Base-by-base conservation (phyloP, 352 stramenopile species). In the Phytophthora cactorum region DNA sequence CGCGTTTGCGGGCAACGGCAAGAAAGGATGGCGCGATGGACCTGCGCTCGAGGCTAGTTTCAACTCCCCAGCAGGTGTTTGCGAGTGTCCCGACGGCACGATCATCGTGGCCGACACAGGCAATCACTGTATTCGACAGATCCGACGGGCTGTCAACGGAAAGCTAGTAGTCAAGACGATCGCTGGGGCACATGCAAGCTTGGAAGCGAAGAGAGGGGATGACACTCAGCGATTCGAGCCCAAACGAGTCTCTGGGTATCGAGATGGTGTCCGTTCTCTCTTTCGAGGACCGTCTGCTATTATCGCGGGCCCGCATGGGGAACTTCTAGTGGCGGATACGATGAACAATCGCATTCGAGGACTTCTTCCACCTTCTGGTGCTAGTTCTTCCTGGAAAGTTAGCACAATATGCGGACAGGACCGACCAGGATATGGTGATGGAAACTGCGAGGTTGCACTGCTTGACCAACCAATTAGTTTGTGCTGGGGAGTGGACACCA, bases 271-370 rank as follows among this genome's bases (percentile, higher is more conserved):
- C 17, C 69, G 31, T 29, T 71, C 75, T 10, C 56, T 88, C 25
- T 86, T 88, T 55, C 67, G 75, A 56, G 81, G 73, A 51, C 79
- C 79, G 4, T 77, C 59, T 4, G 72, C 60, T 0, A 17, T 86
- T 22, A 52, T 82, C 11, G 62, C 75, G 46, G 74, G 75, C 0
- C 17, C 49, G 5, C 27, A 57, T 53, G 70, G 75, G 0, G 75
- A 81, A 22, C 32, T 88, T 15, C 34, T 88, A 3, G 75, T 88
- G 28, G 75, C 77, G 1, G 79, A 88, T 29, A 86, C 77, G 3
- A 86, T 86, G 77, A 86, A 86, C 51, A 81, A 88, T 32, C 85
- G 77, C 73, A 77, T 88, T 55, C 75, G 77, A 28, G 75, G 65
- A 29, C 43, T 88, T 4, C 7, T 66, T 47, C 53, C 64, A 53